phyloP scores from a whole-genome alignment of 2,329 filamentous ascomycete species.

The Capronia coronata region DNA sequence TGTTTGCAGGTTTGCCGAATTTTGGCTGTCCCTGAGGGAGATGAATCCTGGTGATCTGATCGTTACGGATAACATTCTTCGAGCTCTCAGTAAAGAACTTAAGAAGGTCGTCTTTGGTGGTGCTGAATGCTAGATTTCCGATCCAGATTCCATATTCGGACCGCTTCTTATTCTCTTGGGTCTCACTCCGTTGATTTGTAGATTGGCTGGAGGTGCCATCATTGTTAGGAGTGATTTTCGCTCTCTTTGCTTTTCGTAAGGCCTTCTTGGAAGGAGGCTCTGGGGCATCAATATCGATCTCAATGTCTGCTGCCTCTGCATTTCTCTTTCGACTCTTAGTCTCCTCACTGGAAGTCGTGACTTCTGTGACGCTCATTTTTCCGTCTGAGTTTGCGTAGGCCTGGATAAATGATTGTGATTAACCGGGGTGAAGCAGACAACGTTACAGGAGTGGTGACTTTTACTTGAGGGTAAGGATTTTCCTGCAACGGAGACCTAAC shows the following conservation, averaged over 20 bases:
- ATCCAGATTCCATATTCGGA: slow-evolving; percentile 90
- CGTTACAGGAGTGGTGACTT: too few relatives aligned
- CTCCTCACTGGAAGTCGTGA: neutral
- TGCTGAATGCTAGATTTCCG: slow-evolving; percentile 82
- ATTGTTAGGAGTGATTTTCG: slow-evolving; percentile 23
- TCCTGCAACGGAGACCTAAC: slow-evolving; percentile 6
- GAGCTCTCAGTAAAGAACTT: slow-evolving; percentile 56
- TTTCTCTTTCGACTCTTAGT: slow-evolving; percentile 21
- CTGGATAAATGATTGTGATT: neutral
- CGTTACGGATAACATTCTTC: slow-evolving; percentile 44
- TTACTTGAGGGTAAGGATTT: slow-evolving; percentile 2
- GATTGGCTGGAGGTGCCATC: neutral
- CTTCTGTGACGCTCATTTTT: slow-evolving; percentile 21
- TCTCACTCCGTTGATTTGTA: slow-evolving; percentile 26
- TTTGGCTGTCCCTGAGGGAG: slow-evolving; percentile 59
- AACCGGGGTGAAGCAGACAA: neutral
- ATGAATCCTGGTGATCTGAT: slow-evolving; percentile 76
- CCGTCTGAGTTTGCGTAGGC: neutral
- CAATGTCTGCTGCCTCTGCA: slow-evolving; percentile 53
- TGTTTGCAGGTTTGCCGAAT: slow-evolving; percentile 59
- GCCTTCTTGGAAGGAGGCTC: slow-evolving; percentile 95
- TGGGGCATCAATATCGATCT: slow-evolving; percentile 82
- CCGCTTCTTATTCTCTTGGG: slow-evolving; percentile 43
- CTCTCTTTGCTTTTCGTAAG: slow-evolving; percentile 79
- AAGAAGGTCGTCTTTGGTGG: slow-evolving; percentile 67